Percentiles rank a stretch among this genome's conserved stretches.
Conservation (phyloP, 2,329 filamentous ascomycete genomes). For the Beauveria australis region DNA sequence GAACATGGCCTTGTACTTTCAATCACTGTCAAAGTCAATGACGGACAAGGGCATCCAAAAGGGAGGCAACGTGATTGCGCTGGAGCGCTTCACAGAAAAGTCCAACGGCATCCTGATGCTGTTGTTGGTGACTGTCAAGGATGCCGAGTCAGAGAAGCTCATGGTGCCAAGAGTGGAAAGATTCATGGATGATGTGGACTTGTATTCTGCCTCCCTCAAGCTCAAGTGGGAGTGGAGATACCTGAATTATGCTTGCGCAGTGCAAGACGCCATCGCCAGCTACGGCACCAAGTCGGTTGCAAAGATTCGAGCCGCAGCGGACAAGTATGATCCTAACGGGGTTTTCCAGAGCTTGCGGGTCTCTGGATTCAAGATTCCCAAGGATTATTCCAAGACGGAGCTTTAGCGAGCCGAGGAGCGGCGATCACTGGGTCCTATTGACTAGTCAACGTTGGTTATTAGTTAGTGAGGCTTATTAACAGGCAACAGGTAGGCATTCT, state of each 20-base stretch:
- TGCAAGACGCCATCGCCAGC: neutral
- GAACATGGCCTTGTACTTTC: conserved; percentile 20
- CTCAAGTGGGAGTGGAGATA: conserved; percentile 15
- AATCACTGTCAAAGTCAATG: conserved; percentile 25
- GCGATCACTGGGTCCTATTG: neutral
- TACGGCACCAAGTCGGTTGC: neutral
- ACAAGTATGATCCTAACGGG: neutral
- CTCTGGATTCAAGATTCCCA: neutral
- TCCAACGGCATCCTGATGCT: conserved; percentile 26
- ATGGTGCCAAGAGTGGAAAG: conserved; percentile 27
- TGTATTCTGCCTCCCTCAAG: conserved; percentile 18
- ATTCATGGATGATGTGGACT: conserved; percentile 24
- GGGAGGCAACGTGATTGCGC: conserved; percentile 26
- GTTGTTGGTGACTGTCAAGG: conserved; percentile 21
- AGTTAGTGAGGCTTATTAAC: too few species aligned
- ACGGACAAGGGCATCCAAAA: conserved; percentile 21
- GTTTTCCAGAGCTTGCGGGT: neutral
- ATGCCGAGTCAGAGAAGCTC: conserved; percentile 24
- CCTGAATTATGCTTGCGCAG: neutral
- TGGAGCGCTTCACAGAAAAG: conserved; percentile 21
- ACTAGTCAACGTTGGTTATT: too few species aligned
- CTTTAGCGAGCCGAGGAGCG: neutral
- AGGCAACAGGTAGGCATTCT: neutral
- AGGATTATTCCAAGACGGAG: neutral
- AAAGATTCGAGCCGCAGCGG: neutral